Conservation (phyloP, 306 rosid genomes). For the Oemleria cerasiformis region DNA sequence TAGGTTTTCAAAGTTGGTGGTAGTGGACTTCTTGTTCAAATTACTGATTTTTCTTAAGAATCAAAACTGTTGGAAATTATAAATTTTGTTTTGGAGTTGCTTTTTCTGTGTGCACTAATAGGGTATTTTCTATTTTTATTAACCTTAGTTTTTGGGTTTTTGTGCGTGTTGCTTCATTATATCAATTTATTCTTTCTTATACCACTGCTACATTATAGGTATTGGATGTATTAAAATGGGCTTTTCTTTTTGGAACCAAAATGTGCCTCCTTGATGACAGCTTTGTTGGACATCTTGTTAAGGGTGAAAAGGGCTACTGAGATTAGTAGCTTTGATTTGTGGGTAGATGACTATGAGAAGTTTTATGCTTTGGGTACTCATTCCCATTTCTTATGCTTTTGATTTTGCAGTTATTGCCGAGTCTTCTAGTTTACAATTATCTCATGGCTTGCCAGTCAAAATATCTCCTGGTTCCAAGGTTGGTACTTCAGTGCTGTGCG, state of each 20-base stretch:
- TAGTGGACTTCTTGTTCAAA: background rate
- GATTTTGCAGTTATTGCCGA: conserved; percentile 47
- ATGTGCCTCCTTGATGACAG: background rate
- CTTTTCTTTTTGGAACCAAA: background rate
- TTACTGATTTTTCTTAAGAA: background rate
- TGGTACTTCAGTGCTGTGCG: conserved; percentile 51
- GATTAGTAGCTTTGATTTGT: background rate
- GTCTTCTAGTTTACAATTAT: conserved; percentile 48
- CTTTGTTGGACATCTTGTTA: background rate
- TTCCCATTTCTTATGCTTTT: background rate
- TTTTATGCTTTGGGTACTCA: conserved; percentile 1
- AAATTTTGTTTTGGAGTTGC: background rate
- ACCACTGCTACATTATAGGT: conserved; percentile 2
- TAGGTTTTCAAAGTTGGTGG: background rate
- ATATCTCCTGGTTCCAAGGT: conserved; percentile 68
- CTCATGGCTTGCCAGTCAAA: conserved; percentile 49
- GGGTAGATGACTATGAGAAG: background rate
- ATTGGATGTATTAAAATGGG: background rate
- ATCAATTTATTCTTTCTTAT: background rate
- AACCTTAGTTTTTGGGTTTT: background rate
- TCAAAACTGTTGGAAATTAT: background rate
- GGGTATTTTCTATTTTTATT: background rate
- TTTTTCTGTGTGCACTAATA: background rate
- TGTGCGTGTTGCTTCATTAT: background rate
- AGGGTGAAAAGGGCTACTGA: background rate